Evolutionary conservation across 2,329 filamentous ascomycete species (phyloP), one percentile per base, ranked within the genome.

Genomic region (Penicillium sp.): DNA sequence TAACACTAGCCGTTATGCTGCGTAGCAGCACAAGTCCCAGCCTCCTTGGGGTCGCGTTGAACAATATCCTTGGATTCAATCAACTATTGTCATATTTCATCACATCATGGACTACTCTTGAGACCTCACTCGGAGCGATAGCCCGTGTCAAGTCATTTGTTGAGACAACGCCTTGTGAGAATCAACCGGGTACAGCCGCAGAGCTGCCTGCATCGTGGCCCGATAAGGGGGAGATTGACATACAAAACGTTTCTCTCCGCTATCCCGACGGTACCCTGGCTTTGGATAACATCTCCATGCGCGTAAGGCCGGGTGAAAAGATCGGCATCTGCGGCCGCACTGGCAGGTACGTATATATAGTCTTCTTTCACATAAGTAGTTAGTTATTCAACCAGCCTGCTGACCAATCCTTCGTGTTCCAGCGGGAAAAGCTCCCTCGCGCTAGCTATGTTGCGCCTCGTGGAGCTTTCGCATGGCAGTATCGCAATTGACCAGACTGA

Each of bases 41-140:
- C n/a, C 66, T 66, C 35, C 65, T 76, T 6, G 75, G 74, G 42
- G 63, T 77, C 6, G 72, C 73, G 1, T 56, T 78, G 10, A 59
- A 73, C 18, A 72, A 73, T 38, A 65, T 76, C 22, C 64, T 77
- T n/a, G 55, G 65, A 3, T 73, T 78, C 51, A 75, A 69, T 22
- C 22, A 37, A 16, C 26, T 24, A 11, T 35, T 36, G 41, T 8
- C 24, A 16, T 18, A 14, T 5, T 20, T 22, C 5, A 37, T 43
- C 11, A 28, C 20, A 23, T 23, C 24, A 16, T 49, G 47, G 47
- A 49, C 42, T 6, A 20, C 29, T 13, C 61, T 80, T 4, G 78
- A 80, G 54, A 79, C 75, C 0, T 71, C 71, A 9, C 68, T 80
- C 24, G 77, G 77, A 9, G 76, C 75, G 8, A 47, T 61, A 6